These are phyloP conservation scores for Rhizopus microsporus DNA, from an alignment of 371 early-diverging fungal genomes.

Conservation along the genomic window DNA sequence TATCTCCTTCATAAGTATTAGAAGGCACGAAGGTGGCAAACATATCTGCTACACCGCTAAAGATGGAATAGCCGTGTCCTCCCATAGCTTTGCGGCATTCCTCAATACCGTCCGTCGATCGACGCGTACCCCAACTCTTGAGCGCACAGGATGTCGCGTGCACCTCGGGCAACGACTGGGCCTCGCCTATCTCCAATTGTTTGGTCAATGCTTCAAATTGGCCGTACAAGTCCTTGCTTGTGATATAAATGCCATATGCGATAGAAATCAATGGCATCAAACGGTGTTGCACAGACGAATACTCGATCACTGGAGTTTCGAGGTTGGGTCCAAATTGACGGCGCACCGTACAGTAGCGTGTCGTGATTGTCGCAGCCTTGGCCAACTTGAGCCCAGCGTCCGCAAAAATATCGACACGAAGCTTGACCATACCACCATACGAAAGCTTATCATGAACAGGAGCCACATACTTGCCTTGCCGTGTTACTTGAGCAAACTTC, in stretches of 20 bases:
- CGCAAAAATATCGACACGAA: slow-evolving; percentile 68
- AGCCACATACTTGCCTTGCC: slow-evolving; percentile 62
- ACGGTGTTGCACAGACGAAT: slow-evolving; percentile 75
- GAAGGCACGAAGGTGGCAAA: slow-evolving; percentile 67
- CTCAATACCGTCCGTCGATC: slow-evolving; percentile 72
- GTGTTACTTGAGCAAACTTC: slow-evolving; percentile 72
- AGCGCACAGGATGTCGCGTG: slow-evolving; percentile 81
- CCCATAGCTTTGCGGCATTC: slow-evolving; percentile 80
- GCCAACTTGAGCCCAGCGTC: slow-evolving; percentile 53
- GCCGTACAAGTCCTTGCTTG: slow-evolving; percentile 51
- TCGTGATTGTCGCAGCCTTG: slow-evolving; percentile 70
- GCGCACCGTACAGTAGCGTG: slow-evolving; percentile 73
- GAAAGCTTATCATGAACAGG: slow-evolving; percentile 62
- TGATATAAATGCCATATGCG: slow-evolving; percentile 66
- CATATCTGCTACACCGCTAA: slow-evolving; percentile 72
- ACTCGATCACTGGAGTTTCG: slow-evolving; percentile 75
- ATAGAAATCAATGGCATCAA: slow-evolving; percentile 71
- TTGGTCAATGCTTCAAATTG: slow-evolving; percentile 58
- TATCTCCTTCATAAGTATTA: slow-evolving; percentile 68
- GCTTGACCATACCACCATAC: slow-evolving; percentile 78
- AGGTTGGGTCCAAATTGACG: slow-evolving; percentile 58
- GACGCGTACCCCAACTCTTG: slow-evolving; percentile 74
- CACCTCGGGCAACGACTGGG: slow-evolving; percentile 66
- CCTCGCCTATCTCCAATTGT: slow-evolving; percentile 49
- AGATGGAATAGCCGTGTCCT: slow-evolving; percentile 79